Evolutionary conservation across 192 early-diverging fungal genomes (phyloP), one percentile per base, ranked within the genome.

Genomic region (Coemansia sp.): DNA sequence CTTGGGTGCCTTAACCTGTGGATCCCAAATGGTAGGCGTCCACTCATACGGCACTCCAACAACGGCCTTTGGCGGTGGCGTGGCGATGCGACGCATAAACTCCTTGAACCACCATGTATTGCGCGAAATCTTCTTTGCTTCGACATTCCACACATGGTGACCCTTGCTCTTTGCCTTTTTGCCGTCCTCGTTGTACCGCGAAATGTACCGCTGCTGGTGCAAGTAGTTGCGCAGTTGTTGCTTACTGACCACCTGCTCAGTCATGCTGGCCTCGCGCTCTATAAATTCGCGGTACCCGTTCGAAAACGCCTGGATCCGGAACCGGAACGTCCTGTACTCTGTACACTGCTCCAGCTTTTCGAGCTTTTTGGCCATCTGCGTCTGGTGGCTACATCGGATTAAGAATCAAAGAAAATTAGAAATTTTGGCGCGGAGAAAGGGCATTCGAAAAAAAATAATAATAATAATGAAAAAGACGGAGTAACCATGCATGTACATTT

Each of bases 251-350:
- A 86, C 74, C 51, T 90, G 88, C 67, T 89, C 87, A 12, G 86
- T 87, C 65, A 89, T 70, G 31, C 89, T 90, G 0, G 84, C 76
- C 53, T 71, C 68, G 31, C 84, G 72, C 70, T 78, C 76, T 50
- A 93, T 71, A 64, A 88, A 87, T 64, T 92, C 90, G 61, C 87
- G 86, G 68, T 88, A 92, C 0, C 90, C 89, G 64, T 92, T 92
- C 34, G 87, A 89, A 61, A 93, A 93, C 10, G 91, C 86, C 73
- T 89, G 89, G 71, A 93, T 93, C n/a, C 91, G 88, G 74, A 93
- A 93, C 55, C 91, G 88, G 80, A 93, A 92, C n/a, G 90, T 86
- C n/a, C 87, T 78, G 72, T 89, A 93, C 45, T 90, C 89, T 22
- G 85, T 81, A n/a, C 86, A 89, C 61, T 89, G 86, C 64, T 87